Evolutionary conservation across 1,284 basidiomycete genomes (phyloP).

Genomic region (Microbotryum scabiosae): DNA sequence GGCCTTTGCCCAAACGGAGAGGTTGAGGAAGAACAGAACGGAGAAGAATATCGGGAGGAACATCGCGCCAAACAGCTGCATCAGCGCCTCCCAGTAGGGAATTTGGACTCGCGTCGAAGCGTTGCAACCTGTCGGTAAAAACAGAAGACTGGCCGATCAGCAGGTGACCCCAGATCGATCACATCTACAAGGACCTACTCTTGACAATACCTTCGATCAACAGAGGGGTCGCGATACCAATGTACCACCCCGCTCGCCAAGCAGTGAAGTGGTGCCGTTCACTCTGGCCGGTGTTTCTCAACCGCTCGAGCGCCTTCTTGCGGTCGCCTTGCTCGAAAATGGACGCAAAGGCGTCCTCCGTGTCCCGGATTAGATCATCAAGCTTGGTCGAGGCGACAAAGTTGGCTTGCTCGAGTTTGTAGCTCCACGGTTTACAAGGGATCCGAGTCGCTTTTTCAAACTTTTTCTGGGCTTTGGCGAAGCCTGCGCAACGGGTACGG

Average conservation of each 20-base stretch:
- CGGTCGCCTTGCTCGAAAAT: conserved; percentile 57
- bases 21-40: conserved; percentile 65
- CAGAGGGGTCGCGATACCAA: conserved; percentile 74
- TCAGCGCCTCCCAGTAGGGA: conserved; percentile 61
- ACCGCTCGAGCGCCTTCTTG: conserved; percentile 55
- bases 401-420: conserved; percentile 48
- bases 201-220: conserved; percentile 58
- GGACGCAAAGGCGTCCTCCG: conserved; percentile 27
- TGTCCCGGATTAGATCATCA: conserved; percentile 28
- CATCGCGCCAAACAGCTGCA: conserved; percentile 72
- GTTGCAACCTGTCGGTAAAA: conserved; percentile 44
- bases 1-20: conserved; percentile 64
- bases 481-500: too few relatives aligned
- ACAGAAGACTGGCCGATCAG: background rate
- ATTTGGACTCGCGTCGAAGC: conserved; percentile 52
- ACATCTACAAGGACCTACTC: conserved; percentile 32
- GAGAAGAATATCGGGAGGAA: conserved; percentile 68
- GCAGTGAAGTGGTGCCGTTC: conserved; percentile 24
- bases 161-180: background rate
- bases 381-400: conserved; percentile 39
- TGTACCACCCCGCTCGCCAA: conserved; percentile 49
- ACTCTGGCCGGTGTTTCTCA: conserved; percentile 22
- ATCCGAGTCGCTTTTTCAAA: conserved; percentile 53
- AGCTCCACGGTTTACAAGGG: conserved; percentile 56
- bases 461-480: conserved; percentile 57